Evolutionary conservation across 805 yeast species (phyloP).

Genomic region (Debaryomyces tyrocola): DNA sequence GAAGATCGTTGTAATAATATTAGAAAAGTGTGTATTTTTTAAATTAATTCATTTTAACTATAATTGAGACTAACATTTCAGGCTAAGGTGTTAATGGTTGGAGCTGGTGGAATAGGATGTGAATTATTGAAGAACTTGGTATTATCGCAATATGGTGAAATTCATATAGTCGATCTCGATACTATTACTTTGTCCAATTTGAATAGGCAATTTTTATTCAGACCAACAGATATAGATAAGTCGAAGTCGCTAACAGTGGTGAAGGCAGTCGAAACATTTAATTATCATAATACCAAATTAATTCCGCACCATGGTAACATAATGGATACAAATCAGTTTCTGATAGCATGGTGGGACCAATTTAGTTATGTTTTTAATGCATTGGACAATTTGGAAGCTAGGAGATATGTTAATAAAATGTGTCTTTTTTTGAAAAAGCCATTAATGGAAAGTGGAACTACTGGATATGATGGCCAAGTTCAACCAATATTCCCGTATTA

Average conservation of each 20-base stretch:
- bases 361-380: constrained; percentile 88
- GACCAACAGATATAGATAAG: constrained; percentile 85
- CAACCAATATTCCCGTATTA: constrained; percentile 83
- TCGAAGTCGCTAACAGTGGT: constrained; percentile 86
- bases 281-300: constrained; percentile 57
- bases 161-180: constrained; percentile 91
- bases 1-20: constrained; percentile 27
- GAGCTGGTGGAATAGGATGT: constrained; percentile 97
- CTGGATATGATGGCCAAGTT: constrained; percentile 92
- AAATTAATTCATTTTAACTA: background rate
- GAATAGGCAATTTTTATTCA: constrained; percentile 89
- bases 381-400: constrained; percentile 90
- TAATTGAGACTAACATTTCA: background rate
- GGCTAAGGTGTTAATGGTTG: constrained; percentile 75
- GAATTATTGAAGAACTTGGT: constrained; percentile 81
- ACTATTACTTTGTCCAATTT: constrained; percentile 91
- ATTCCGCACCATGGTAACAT: constrained; percentile 85
- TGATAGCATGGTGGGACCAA: constrained; percentile 68
- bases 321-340: constrained; percentile 71
- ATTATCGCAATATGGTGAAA: constrained; percentile 78
- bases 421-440: constrained; percentile 73
- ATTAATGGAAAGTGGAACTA: constrained; percentile 90
- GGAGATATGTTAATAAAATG: constrained; percentile 84
- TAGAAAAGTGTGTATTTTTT: constrained; percentile 9
- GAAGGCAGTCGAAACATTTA: constrained; percentile 74